Evolutionary conservation across 2,329 filamentous ascomycete genomes (phyloP).

Genomic region (Plectosphaerella plurivora): DNA sequence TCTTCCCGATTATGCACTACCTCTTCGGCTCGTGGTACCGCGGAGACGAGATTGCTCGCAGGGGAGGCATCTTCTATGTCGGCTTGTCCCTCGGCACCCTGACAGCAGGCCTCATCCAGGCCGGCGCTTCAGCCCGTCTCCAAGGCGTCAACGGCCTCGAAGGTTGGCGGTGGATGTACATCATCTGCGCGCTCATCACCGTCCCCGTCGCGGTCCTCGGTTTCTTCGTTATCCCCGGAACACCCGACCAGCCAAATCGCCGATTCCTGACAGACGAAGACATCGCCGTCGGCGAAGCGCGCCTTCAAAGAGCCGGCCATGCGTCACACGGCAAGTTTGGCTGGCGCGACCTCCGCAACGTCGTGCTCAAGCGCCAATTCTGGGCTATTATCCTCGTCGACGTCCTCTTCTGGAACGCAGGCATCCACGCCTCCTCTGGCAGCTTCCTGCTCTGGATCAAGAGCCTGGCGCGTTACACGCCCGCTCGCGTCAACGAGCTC

Average conservation of each 20-base stretch:
- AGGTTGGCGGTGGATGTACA: conserved; percentile 55
- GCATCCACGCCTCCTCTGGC: conserved; percentile 39
- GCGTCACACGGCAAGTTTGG: conserved; percentile 28
- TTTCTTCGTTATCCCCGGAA: conserved; percentile 45
- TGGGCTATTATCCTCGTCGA: conserved; percentile 46
- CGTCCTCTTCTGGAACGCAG: conserved; percentile 53
- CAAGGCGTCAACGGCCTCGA: conserved; percentile 39
- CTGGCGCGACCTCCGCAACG: conserved; percentile 19
- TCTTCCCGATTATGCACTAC: conserved; percentile 35
- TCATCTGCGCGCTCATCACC: conserved; percentile 49
- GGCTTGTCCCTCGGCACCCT: conserved; percentile 46
- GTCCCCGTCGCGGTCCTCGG: conserved; percentile 48
- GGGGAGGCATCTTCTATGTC: conserved; percentile 33
- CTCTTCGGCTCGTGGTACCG: conserved; percentile 26
- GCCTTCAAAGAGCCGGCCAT: conserved; percentile 41
- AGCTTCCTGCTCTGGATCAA: conserved; percentile 56
- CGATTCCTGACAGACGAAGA: conserved; percentile 41
- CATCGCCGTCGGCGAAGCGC: conserved; percentile 35
- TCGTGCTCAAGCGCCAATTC: conserved; percentile 39
- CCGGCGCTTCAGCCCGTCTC: conserved; percentile 32
- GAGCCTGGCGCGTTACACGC: conserved; percentile 42
- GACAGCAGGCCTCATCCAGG: conserved; percentile 46
- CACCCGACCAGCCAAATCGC: conserved; percentile 39
- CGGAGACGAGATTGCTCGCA: conserved; percentile 20
- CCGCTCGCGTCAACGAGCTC: conserved; percentile 43